Evolutionary conservation across 2,329 filamentous ascomycete genomes (phyloP).

Genomic region (Fusarium decemcellulare): DNA sequence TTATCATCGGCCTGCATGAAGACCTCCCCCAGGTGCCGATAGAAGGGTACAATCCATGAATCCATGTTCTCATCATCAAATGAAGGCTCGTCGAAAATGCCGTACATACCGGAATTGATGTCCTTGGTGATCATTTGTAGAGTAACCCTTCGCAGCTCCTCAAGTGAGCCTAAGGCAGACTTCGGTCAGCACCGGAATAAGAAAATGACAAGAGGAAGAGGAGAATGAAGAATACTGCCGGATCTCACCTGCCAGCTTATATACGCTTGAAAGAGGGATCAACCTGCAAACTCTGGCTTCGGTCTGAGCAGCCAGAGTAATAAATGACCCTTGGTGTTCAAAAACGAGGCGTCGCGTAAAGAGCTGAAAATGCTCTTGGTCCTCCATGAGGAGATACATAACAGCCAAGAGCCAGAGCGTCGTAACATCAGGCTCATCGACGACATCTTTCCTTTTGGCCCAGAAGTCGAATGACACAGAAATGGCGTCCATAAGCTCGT

Average conservation of each 20-base stretch:
- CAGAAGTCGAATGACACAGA: conserved; percentile 14
- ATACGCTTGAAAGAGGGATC: neutral
- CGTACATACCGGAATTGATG: neutral
- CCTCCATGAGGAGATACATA: neutral
- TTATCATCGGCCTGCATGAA: neutral
- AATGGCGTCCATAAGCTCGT: conserved; percentile 8
- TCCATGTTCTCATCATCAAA: neutral
- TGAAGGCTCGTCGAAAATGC: neutral
- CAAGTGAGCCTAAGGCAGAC: neutral
- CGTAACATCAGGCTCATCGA: neutral
- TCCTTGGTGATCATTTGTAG: neutral
- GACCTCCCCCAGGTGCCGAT: neutral
- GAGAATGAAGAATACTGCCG: too few relatives aligned
- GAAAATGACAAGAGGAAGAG: too few relatives aligned
- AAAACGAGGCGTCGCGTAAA: neutral
- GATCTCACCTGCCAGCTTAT: conserved; percentile 6
- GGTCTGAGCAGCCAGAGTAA: neutral
- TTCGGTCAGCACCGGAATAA: neutral
- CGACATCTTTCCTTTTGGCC: neutral
- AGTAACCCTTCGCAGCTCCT: neutral
- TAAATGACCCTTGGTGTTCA: neutral
- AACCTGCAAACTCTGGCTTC: neutral
- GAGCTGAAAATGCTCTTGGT: neutral
- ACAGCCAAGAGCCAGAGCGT: conserved; percentile 4
- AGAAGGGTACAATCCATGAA: neutral